Conservation (phyloP, 2,329 filamentous ascomycete species). For the Rutstroemia sp. region DNA sequence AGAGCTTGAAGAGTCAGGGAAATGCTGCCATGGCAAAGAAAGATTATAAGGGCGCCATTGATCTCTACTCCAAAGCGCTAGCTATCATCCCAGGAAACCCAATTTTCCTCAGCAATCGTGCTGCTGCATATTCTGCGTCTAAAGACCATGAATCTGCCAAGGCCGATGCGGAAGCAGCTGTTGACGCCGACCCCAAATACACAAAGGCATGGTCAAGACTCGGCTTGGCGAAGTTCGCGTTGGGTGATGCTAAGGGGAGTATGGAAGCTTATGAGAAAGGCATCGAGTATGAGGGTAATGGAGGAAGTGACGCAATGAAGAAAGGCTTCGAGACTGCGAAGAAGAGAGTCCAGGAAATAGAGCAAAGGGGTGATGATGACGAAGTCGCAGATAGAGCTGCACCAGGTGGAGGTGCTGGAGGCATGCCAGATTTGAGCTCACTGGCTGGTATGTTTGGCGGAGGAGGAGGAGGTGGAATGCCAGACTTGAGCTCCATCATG, state of each 20-base stretch:
- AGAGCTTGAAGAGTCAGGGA: constrained; percentile 80
- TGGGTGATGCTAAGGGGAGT: constrained; percentile 81
- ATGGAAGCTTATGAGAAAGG: constrained; percentile 94
- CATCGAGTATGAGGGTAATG: constrained; percentile 89
- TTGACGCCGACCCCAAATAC: constrained; percentile 81
- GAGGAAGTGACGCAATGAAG: constrained; percentile 95
- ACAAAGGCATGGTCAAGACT: constrained; percentile 96
- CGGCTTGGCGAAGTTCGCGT: constrained; percentile 82
- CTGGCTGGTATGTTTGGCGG: constrained; percentile 67
- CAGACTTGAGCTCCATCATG: constrained; percentile 82
- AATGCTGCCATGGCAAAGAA: constrained; percentile 94
- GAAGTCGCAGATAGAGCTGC: constrained; percentile 43
- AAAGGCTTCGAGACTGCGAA: constrained; percentile 93
- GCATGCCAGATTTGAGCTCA: constrained; percentile 63
- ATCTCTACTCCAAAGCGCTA: constrained; percentile 82
- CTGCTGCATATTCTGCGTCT: constrained; percentile 81
- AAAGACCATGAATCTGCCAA: constrained; percentile 78
- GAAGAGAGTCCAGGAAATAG: constrained; percentile 76
- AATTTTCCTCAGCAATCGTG: constrained; percentile 96
- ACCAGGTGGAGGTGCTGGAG: constrained; percentile 44
- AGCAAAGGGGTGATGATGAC: constrained; percentile 38
- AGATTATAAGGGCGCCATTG: constrained; percentile 77
- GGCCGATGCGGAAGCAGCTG: constrained; percentile 84
- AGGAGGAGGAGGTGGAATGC: constrained; percentile 68
- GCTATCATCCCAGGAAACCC: constrained; percentile 76